These are phyloP conservation scores for Mortierella sp. DNA, from an alignment of 371 early-diverging fungal genomes.

Conservation along the genomic window DNA sequence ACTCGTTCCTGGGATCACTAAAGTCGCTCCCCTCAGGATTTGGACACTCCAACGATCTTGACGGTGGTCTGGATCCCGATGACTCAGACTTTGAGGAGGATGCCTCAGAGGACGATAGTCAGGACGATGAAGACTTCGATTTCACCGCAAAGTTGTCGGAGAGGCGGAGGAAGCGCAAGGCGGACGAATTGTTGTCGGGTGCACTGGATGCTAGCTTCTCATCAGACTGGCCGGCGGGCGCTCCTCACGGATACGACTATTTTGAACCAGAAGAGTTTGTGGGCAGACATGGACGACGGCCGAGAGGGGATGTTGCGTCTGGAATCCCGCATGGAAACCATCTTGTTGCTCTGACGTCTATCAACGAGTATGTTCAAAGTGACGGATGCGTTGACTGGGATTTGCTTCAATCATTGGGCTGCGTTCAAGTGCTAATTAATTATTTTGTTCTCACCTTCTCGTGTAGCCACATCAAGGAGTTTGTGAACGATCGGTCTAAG, in stretches of 20 bases:
- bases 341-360: constrained; percentile 19
- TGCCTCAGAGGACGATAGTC: constrained; percentile 25
- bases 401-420: not conserved
- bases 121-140: constrained; percentile 31
- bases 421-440: not conserved
- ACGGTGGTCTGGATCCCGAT: constrained; percentile 25
- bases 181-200: constrained; percentile 15
- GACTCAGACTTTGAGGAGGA: constrained; percentile 29
- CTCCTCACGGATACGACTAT: constrained; percentile 15
- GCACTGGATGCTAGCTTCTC: constrained; percentile 13
- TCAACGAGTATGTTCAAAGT: constrained; percentile 26
- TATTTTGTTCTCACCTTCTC: not conserved
- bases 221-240: constrained; percentile 10
- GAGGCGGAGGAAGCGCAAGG: not conserved
- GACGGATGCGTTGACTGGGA: no score
- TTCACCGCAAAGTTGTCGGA: constrained; percentile 13
- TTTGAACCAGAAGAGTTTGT: not conserved
- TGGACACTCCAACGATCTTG: constrained; percentile 29
- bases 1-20: constrained; percentile 19
- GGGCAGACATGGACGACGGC: not conserved
- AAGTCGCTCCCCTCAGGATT: constrained; percentile 1
- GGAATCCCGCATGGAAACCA: constrained; percentile 25
- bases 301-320: not conserved
- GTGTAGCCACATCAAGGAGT: constrained; percentile 21
- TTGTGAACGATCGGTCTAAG: constrained; percentile 14